Evolutionary conservation across 805 yeast genomes (phyloP).

Genomic region (Saccharomycopsis sp.): DNA sequence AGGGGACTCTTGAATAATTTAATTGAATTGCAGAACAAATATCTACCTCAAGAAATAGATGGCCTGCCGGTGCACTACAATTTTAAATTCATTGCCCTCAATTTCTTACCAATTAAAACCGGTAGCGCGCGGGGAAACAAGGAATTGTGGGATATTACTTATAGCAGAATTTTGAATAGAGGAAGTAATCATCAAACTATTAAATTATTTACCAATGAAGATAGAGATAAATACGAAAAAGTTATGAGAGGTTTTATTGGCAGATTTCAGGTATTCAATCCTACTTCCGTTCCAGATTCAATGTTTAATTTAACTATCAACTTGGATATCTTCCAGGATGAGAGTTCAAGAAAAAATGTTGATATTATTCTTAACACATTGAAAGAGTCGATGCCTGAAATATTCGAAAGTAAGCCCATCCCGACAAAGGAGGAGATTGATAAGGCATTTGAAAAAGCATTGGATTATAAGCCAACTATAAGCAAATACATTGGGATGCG

Average conservation of each 20-base stretch:
- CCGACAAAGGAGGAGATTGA: conserved; percentile 39
- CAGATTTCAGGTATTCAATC: conserved; percentile 57
- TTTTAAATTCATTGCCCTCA: conserved; percentile 57
- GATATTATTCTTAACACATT: conserved; percentile 31
- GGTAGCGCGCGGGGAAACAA: too few species aligned
- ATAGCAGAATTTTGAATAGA: conserved; percentile 51
- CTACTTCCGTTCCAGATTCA: conserved; percentile 49
- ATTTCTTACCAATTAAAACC: conserved; percentile 48
- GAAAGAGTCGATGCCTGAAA: conserved; percentile 35
- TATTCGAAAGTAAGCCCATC: conserved; percentile 27
- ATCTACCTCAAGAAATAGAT: conserved; percentile 31
- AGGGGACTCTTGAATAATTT: conserved; percentile 53
- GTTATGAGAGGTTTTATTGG: conserved; percentile 71
- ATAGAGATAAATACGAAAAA: conserved; percentile 37
- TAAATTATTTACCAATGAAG: conserved; percentile 33
- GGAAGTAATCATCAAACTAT: conserved; percentile 90
- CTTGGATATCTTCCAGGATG: conserved; percentile 36
- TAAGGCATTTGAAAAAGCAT: conserved; percentile 46
- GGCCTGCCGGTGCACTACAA: conserved; percentile 3
- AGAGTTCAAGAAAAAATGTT: conserved; percentile 47
- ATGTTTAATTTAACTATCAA: conserved; percentile 60
- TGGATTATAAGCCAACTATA: conserved; percentile 49
- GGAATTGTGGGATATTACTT: conserved; percentile 46
- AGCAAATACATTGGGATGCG: conserved; percentile 29
- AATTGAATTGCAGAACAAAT: conserved; percentile 34